Evolutionary conservation across 257 asterid genomes (phyloP).

Genomic region (Nyctanthes arbortristis): DNA sequence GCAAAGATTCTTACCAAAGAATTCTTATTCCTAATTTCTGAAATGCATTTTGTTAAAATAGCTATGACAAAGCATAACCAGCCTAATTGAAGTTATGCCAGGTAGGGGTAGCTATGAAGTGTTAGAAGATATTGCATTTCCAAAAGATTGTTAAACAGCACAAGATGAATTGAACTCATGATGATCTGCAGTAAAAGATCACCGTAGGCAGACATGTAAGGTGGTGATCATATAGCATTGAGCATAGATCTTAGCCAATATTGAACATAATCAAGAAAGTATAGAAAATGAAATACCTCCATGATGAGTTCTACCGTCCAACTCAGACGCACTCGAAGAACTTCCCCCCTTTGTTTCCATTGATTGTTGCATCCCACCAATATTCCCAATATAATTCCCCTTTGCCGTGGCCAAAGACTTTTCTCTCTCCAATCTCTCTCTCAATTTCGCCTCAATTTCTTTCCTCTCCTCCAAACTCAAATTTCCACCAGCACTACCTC

Average conservation of each 20-base stretch:
- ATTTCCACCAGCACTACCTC: constrained; percentile 33
- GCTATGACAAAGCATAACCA: not conserved
- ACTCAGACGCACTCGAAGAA: constrained; percentile 57
- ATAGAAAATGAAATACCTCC: constrained; percentile 54
- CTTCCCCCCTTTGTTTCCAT: constrained; percentile 79
- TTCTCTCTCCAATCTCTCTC: constrained; percentile 60
- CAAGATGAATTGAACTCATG: not conserved
- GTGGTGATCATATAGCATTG: not conserved
- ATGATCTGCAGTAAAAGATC: not conserved
- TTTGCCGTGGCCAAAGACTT: constrained; percentile 42
- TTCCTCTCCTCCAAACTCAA: constrained; percentile 53
- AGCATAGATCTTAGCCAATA: not conserved
- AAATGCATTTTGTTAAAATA: not conserved
- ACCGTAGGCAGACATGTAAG: not conserved
- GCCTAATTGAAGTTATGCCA: not conserved
- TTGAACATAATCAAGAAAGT: not conserved
- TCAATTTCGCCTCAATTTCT: constrained; percentile 64
- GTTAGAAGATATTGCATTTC: not conserved
- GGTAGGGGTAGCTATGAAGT: not conserved
- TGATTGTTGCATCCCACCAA: constrained; percentile 41
- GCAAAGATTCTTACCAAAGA: not conserved
- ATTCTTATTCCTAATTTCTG: not conserved
- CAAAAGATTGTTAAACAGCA: not conserved
- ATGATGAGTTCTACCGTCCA: constrained; percentile 60
- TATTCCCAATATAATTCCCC: constrained; percentile 35